phyloP scores from a whole-genome alignment of 345 rosid species.

The Eucalyptus viminalis region DNA sequence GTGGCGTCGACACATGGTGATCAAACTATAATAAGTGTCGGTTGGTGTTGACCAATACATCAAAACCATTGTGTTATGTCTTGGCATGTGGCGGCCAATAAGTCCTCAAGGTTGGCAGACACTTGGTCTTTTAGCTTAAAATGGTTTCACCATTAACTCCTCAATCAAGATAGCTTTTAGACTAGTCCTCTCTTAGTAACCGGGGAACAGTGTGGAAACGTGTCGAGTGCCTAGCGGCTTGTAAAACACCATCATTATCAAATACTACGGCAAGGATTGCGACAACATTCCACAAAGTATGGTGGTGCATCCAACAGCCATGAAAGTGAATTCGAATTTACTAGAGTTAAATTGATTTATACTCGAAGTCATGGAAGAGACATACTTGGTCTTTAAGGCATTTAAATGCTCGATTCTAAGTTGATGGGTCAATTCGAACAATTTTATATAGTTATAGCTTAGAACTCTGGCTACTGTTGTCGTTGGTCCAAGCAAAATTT shows the following conservation, averaged over 20 bases:
- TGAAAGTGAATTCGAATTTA: neutral
- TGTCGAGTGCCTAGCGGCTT: neutral
- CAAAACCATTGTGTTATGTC: neutral
- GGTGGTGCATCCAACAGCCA: neutral
- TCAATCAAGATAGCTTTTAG: neutral
- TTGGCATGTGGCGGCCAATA: neutral
- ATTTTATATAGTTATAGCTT: neutral
- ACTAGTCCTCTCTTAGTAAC: neutral
- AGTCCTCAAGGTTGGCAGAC: neutral
- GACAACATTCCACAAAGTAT: neutral
- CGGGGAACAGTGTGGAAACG: neutral
- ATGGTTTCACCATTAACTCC: no score
- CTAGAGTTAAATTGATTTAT: neutral
- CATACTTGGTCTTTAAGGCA: neutral
- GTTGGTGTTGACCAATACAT: neutral
- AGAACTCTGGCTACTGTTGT: neutral
- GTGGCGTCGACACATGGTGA: neutral
- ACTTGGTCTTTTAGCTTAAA: neutral
- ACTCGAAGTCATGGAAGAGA: neutral
- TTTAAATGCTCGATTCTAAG: neutral
- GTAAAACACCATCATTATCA: neutral
- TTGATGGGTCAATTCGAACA: neutral
- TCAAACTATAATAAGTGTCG: no score
- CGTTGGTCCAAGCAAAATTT: no score
- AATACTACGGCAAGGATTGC: neutral